Conservation (phyloP, 192 early-diverging fungal species). For the Mortierella antarctica region DNA sequence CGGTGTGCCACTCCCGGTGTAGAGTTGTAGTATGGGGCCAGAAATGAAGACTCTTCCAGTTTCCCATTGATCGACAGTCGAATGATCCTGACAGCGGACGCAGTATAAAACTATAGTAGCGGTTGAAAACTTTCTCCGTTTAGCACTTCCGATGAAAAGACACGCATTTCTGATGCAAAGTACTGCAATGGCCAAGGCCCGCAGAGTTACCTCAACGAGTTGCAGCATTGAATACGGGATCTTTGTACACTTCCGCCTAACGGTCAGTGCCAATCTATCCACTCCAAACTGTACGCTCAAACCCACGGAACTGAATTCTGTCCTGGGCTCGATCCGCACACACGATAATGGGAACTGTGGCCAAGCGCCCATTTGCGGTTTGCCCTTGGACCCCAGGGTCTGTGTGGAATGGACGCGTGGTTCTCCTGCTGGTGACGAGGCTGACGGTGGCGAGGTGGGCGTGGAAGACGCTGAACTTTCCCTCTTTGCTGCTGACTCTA, state of each 20-base stretch:
- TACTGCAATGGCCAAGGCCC: background rate
- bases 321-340: conserved; percentile 24
- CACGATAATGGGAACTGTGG: conserved; percentile 21
- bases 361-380: background rate
- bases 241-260: conserved; percentile 25
- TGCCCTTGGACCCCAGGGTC: too few relatives aligned
- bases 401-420: too few relatives aligned
- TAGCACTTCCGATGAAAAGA: background rate
- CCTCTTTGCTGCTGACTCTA: too few relatives aligned
- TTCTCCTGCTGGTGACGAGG: too few relatives aligned
- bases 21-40: conserved; percentile 26
- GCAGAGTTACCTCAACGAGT: conserved; percentile 18
- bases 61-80: conserved; percentile 19
- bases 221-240: conserved; percentile 24
- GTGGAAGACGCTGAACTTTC: too few relatives aligned
- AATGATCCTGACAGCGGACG: conserved; percentile 16
- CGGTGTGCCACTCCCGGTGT: conserved; percentile 14
- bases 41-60: conserved; percentile 20
- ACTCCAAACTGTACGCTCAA: conserved; percentile 32
- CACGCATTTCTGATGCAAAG: background rate
- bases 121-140: background rate
- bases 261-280: conserved; percentile 27
- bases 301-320: conserved; percentile 16
- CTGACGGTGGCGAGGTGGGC: too few relatives aligned
- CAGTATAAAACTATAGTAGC: conserved; percentile 28